Percentiles rank a stretch among this genome's conserved stretches.
phyloP scores from a whole-genome alignment of 2,329 filamentous ascomycete genomes.

The Xylariales sp. region DNA sequence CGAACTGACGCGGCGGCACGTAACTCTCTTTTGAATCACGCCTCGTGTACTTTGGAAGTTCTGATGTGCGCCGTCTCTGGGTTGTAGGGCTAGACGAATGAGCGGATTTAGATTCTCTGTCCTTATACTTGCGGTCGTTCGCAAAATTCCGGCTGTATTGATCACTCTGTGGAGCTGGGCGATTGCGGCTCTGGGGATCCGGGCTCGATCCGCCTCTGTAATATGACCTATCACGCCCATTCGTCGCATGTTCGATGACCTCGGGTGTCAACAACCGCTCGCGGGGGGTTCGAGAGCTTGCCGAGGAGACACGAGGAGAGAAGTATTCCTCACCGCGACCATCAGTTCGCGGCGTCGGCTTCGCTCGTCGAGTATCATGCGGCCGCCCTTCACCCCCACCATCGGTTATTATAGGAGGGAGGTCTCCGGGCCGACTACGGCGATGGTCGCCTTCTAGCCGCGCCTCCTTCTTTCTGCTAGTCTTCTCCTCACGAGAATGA shows the following conservation, averaged over 20 bases:
- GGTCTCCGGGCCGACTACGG: slow-evolving; percentile 45
- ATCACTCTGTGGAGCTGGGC: slow-evolving; percentile 40
- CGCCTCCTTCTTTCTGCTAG: slow-evolving; percentile 40
- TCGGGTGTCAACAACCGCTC: slow-evolving; percentile 62
- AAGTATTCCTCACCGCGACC: slow-evolving; percentile 52
- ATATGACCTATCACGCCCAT: slow-evolving; percentile 48
- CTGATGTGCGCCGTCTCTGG: slow-evolving; percentile 44
- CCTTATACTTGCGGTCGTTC: slow-evolving; percentile 42
- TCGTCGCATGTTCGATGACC: slow-evolving; percentile 51
- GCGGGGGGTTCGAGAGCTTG: slow-evolving; percentile 43
- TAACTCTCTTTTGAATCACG: slow-evolving; percentile 41
- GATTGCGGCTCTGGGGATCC: slow-evolving; percentile 39
- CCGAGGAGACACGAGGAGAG: slow-evolving; percentile 43
- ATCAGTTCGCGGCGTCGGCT: slow-evolving; percentile 44
- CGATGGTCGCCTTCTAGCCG: slow-evolving; percentile 42
- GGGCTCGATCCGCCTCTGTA: slow-evolving; percentile 45
- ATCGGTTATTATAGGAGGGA: slow-evolving; percentile 50
- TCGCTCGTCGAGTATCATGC: slow-evolving; percentile 42
- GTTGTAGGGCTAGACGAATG: slow-evolving; percentile 43
- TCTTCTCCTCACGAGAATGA: slow-evolving; percentile 46
- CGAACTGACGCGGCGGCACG: slow-evolving; percentile 40
- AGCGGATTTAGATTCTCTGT: slow-evolving; percentile 37
- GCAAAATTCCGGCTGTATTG: slow-evolving; percentile 41
- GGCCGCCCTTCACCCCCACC: slow-evolving; percentile 32
- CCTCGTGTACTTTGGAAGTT: slow-evolving; percentile 42